Conservation (phyloP, 23 red algal genomes). For the Cyanidium caldarium region DNA sequence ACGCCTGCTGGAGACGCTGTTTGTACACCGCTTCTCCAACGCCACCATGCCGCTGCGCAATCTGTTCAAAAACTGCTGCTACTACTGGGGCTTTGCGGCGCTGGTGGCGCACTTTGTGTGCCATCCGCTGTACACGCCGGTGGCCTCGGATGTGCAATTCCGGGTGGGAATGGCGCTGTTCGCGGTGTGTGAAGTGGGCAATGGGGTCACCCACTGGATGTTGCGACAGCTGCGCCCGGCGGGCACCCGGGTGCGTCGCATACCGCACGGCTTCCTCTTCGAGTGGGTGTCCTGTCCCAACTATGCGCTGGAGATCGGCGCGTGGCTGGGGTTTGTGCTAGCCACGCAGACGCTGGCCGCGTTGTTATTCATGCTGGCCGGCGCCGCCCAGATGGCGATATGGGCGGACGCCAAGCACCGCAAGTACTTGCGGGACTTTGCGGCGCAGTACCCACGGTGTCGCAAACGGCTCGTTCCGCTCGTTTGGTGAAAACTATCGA, state of each 20-base stretch:
- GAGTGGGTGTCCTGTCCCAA: slow-evolving; percentile 85
- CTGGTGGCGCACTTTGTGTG: slow-evolving; percentile 67
- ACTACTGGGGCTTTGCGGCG: slow-evolving; percentile 94
- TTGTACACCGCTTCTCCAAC: slow-evolving; percentile 91
- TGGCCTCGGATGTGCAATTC: slow-evolving; percentile 10
- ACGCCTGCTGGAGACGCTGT: slow-evolving; percentile 78
- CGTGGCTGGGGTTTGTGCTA: slow-evolving; percentile 73
- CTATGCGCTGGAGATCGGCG: slow-evolving; percentile 62
- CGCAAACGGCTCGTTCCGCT: slow-evolving; percentile 60
- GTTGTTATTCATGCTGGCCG: slow-evolving; percentile 45
- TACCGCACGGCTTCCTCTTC: slow-evolving; percentile 63
- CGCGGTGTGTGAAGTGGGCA: slow-evolving; percentile 56
- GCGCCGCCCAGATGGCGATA: slow-evolving; percentile 72
- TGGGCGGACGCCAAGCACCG: slow-evolving; percentile 82
- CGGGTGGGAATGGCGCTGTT: slow-evolving; percentile 32
- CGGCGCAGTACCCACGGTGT: slow-evolving; percentile 41
- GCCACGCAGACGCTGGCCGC: slow-evolving; percentile 39
- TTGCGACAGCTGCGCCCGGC: slow-evolving; percentile 51
- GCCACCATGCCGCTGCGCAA: slow-evolving; percentile 91
- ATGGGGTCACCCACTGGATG: slow-evolving; percentile 43
- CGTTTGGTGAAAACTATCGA: slow-evolving; percentile 13
- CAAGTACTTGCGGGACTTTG: slow-evolving; percentile 58
- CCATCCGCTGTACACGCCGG: slow-evolving; percentile 78
- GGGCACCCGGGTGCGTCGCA: slow-evolving; percentile 49
- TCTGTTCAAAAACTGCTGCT: slow-evolving; percentile 67